Evolutionary conservation across 345 rosid species (phyloP).

Genomic region (Eucalyptus caleyi): DNA sequence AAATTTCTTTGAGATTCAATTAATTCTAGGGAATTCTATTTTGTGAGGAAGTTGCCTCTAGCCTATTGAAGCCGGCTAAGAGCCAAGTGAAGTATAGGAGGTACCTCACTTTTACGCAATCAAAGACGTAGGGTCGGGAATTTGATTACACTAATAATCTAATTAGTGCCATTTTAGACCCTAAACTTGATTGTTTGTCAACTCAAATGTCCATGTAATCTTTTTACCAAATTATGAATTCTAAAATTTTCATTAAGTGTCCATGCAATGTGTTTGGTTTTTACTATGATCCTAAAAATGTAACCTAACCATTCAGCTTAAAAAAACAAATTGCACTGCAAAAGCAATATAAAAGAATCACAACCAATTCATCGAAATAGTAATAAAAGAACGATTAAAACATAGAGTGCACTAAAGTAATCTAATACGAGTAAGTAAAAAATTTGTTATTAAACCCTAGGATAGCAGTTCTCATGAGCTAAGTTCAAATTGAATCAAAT

Average conservation of each 20-base stretch:
- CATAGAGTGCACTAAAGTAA: no score
- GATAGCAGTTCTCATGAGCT: not conserved
- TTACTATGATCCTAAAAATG: no score
- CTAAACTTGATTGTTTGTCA: not conserved
- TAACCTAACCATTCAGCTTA: not conserved
- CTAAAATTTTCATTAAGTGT: not conserved
- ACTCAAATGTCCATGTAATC: not conserved
- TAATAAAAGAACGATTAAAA: no score
- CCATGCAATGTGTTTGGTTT: not conserved
- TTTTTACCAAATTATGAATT: not conserved
- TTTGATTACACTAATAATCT: not conserved
- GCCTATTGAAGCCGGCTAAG: not conserved
- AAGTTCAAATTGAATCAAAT: not conserved
- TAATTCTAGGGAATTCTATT: not conserved
- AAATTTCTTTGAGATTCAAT: not conserved
- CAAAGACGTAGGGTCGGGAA: not conserved
- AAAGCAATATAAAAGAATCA: not conserved
- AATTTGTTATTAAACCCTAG: no score
- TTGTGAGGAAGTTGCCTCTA: not conserved
- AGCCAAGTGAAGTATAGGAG: not conserved
- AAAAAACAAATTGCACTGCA: not conserved
- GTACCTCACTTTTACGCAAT: not conserved
- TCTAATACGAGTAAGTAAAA: no score
- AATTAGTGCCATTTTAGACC: not conserved
- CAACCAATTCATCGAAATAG: not conserved